These are phyloP conservation scores for Candida patagonica DNA, from an alignment of 805 yeast species.

Conservation along the genomic window DNA sequence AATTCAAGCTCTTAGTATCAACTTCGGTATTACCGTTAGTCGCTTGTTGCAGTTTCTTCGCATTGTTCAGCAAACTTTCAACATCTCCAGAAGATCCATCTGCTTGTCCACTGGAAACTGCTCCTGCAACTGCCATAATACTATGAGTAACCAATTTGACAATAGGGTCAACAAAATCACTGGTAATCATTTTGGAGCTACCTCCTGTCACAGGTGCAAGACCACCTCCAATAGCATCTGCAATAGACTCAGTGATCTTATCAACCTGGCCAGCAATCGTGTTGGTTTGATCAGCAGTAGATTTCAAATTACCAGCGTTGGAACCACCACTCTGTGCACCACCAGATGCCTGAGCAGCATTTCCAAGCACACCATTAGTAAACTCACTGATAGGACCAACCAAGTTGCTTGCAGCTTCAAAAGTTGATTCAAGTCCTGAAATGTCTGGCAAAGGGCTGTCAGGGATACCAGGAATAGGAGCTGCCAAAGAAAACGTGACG, in stretches of 20 bases:
- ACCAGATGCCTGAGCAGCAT: too few species aligned
- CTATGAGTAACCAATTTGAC: conserved; percentile 27
- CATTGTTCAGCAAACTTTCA: conserved; percentile 13
- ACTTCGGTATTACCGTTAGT: conserved; percentile 5
- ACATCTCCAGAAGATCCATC: conserved; percentile 18
- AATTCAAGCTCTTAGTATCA: conserved; percentile 1
- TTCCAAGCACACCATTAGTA: conserved; percentile 13
- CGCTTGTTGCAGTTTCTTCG: conserved; percentile 15
- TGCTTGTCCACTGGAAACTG: conserved; percentile 6
- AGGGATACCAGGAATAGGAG: too few species aligned
- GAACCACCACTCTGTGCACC: conserved; percentile 11
- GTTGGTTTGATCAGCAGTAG: not conserved
- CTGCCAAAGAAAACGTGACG: too few species aligned
- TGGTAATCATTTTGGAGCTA: conserved; percentile 13
- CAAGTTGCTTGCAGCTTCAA: too few species aligned
- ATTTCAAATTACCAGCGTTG: conserved; percentile 8
- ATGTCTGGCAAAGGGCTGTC: too few species aligned
- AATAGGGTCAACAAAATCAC: conserved; percentile 22
- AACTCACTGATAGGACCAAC: conserved; percentile 8
- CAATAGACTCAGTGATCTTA: conserved; percentile 24
- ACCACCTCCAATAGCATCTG: conserved; percentile 16
- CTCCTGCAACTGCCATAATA: conserved; percentile 25
- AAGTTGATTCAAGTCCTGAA: too few species aligned
- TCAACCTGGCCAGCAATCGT: conserved; percentile 24
- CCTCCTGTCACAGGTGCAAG: conserved; percentile 22